Base-by-base conservation (phyloP, 2,329 filamentous ascomycete genomes). In the Aspergillus versicolor region DNA sequence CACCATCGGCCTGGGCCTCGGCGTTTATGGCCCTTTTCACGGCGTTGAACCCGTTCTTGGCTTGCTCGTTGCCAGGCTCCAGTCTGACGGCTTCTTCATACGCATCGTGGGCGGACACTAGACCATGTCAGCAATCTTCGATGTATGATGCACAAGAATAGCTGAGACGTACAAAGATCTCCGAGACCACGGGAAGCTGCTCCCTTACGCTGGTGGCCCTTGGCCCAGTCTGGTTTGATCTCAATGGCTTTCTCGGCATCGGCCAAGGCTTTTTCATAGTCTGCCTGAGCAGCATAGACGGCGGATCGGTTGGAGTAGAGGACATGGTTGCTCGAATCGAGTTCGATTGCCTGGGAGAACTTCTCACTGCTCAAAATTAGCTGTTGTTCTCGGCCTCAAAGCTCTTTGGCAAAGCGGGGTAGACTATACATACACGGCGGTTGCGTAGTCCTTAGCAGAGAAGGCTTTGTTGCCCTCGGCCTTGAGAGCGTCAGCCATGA, bases 401-500 rank as follows among this genome's bases (percentile, higher is more conserved):
- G n/a, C 27, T 42, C 17, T 15, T 32, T n/a, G 11, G 40, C 34
- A 49, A 57, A 51, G 64, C 63, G 65, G 65, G 65, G 63, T 66
- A 65, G 56, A 61, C 86, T 90, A 79, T 84, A 86, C 91, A 78
- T 84, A 97, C 93, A 96, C 86, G 72, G 94, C 94, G 75, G 93
- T 91, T 70, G 92, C 84, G 76, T 96, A 99, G 78, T 97, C 92
- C 84, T 97, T 97, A 62, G 91, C 92, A 65, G 91, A 89, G 77
- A 99, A 99, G 78, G 95, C 92, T 83, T 96, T 96, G 84, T 99
- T 99, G 82, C 93, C 94, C 75, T 94, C 89, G 71, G 92, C 91
- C 83, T 99, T 99, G 70, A 99, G 86, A 85, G 93, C 83, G 77
- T 88, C 86, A 64, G 86, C 85, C 85, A 88, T 88, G 62, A 40